phyloP scores from a whole-genome alignment of 2,329 filamentous ascomycete species.

The Diaporthe vaccinii region DNA sequence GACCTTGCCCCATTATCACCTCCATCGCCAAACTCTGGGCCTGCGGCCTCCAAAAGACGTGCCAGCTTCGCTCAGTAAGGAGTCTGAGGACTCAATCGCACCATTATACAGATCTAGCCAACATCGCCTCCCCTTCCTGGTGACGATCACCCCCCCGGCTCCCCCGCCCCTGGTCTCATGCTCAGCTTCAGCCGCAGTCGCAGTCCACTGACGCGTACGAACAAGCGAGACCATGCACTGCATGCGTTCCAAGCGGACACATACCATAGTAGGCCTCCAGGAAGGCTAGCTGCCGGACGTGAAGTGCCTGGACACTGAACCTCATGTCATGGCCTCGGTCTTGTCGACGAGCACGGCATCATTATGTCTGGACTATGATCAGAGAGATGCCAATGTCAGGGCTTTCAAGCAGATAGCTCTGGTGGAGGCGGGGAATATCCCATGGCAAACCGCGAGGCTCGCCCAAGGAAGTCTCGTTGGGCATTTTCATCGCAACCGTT shows the following conservation, averaged over 20 bases:
- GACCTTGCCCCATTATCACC: neutral
- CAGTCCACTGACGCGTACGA: conserved; percentile 18
- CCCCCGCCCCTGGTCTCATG: neutral
- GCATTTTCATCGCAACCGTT: neutral
- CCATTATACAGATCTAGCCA: neutral
- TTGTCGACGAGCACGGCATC: neutral
- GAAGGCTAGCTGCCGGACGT: neutral
- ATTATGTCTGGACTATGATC: too few species aligned
- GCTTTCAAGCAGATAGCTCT: neutral
- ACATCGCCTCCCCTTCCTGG: neutral
- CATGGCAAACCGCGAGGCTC: neutral
- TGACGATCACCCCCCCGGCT: neutral
- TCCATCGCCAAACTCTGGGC: conserved; percentile 3
- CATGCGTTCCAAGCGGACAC: neutral
- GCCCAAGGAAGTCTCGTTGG: neutral
- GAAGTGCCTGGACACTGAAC: neutral
- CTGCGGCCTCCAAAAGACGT: neutral
- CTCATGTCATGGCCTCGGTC: neutral
- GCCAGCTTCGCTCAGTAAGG: neutral
- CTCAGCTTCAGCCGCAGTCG: conserved; percentile 25
- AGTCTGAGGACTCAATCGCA: too few species aligned
- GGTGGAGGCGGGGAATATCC: too few species aligned
- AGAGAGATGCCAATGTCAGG: neutral
- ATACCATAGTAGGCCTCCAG: neutral
- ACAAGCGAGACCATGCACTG: neutral